Conservation (phyloP, 163 green algal genomes). For the Chlorella variabilis region DNA sequence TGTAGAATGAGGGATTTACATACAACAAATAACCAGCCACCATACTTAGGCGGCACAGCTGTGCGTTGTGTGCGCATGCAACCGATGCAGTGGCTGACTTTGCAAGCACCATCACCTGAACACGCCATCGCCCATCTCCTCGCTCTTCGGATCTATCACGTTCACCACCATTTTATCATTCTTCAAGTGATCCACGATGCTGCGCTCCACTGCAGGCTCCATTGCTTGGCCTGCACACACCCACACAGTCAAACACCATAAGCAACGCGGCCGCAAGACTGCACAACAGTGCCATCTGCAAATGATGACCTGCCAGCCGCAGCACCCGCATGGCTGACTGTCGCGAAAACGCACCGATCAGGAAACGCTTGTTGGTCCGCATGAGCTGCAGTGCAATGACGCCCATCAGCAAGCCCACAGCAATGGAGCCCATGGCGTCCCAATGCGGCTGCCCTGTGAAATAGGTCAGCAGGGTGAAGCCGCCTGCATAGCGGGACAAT, state of each 20-base stretch:
- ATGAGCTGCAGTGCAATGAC: conserved; percentile 89
- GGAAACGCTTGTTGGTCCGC: conserved; percentile 84
- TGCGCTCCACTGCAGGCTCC: background rate
- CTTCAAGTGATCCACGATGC: conserved; percentile 60
- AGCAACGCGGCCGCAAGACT: background rate
- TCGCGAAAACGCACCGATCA: conserved; percentile 70
- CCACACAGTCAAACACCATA: background rate
- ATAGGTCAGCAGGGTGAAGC: conserved; percentile 60
- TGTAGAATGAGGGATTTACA: no score
- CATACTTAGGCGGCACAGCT: background rate
- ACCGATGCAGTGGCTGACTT: no score
- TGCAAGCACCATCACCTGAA: conserved; percentile 34
- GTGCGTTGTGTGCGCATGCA: no score
- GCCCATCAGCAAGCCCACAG: conserved; percentile 86
- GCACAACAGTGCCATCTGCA: background rate
- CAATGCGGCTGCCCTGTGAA: conserved; percentile 80
- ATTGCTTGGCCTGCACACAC: conserved; percentile 42
- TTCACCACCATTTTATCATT: conserved; percentile 68
- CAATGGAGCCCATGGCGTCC: conserved; percentile 88
- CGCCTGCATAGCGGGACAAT: conserved; percentile 30
- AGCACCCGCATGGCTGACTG: no score
- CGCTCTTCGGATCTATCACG: conserved; percentile 90
- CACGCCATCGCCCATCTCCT: conserved; percentile 84
- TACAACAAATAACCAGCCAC: no score
- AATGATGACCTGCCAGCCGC: background rate